Percentiles rank a stretch among this genome's conserved stretches.
These are phyloP conservation scores for Colletotrichum falcatum DNA, from an alignment of 2,329 filamentous ascomycete genomes.

Conservation along the genomic window DNA sequence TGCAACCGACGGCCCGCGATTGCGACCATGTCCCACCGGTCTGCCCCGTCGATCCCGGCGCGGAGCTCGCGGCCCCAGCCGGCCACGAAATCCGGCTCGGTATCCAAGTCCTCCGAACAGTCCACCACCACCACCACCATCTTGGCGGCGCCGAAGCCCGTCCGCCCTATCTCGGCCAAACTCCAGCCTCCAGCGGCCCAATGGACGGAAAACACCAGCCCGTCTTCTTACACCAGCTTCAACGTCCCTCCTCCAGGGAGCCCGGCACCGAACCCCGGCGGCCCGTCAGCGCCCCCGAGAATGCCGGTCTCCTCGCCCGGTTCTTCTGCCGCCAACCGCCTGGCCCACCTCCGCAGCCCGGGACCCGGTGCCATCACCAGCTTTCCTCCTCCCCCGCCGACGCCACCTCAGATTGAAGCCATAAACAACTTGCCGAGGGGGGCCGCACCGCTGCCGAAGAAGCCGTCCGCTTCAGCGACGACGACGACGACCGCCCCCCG, in stretches of 20 bases:
- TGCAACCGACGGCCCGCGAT: not conserved
- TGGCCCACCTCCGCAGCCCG: slow-evolving; percentile 20
- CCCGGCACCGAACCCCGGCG: slow-evolving; percentile 15
- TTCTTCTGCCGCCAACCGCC: not conserved
- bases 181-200: slow-evolving; percentile 23
- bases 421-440: not conserved
- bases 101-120: not conserved
- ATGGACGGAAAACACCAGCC: slow-evolving; percentile 15
- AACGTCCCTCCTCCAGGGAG: slow-evolving; percentile 29
- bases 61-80: slow-evolving; percentile 30
- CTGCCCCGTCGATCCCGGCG: slow-evolving; percentile 9
- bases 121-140: slow-evolving; percentile 5
- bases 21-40: slow-evolving; percentile 29
- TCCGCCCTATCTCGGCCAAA: slow-evolving; percentile 19
- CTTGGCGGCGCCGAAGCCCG: slow-evolving; percentile 32
- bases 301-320: not conserved
- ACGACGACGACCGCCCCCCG: not conserved
- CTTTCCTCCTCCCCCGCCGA: slow-evolving; percentile 33
- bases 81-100: not conserved
- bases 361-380: slow-evolving; percentile 34
- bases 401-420: slow-evolving; percentile 22
- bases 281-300: slow-evolving; percentile 1
- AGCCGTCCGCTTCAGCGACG: not conserved
- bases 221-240: slow-evolving; percentile 35
- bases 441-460: not conserved